Evolutionary conservation across 768 basidiomycete species (phyloP).

Genomic region (Russula olivacea): DNA sequence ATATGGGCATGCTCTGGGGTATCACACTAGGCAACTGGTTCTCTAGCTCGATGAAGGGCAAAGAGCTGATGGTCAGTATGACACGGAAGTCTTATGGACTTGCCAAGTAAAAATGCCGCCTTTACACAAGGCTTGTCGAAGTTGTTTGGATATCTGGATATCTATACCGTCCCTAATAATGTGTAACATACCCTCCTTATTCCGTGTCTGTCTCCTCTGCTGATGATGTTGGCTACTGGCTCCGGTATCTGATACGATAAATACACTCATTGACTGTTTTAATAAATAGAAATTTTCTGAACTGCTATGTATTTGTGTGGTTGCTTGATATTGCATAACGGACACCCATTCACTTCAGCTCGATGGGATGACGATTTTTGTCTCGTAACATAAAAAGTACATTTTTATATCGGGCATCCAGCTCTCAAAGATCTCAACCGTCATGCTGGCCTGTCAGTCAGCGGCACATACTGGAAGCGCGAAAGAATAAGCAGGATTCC

Average conservation of each 20-base stretch:
- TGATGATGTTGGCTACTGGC: neutral
- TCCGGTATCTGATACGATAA: neutral
- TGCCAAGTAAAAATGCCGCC: slow-evolving; percentile 4
- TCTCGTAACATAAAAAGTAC: neutral
- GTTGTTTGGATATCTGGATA: neutral
- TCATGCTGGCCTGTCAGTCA: slow-evolving; percentile 44
- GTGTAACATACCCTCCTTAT: slow-evolving; percentile 14
- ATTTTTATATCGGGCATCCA: neutral
- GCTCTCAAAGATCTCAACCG: neutral
- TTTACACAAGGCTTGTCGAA: neutral
- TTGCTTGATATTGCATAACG: neutral
- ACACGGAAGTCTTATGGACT: slow-evolving; percentile 16
- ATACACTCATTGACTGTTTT: neutral
- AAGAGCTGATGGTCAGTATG: slow-evolving; percentile 18
- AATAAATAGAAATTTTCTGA: neutral
- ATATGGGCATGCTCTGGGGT: slow-evolving; percentile 20
- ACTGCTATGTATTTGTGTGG: neutral
- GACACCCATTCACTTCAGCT: neutral
- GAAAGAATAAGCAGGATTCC: neutral
- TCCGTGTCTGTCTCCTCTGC: too few species aligned
- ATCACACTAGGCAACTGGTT: slow-evolving; percentile 23
- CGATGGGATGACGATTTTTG: neutral
- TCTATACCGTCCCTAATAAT: slow-evolving; percentile 6
- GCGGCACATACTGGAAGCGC: slow-evolving; percentile 52
- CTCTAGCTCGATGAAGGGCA: slow-evolving; percentile 20